A percentile compares a stretch with the other conserved stretches of the same genome.
phyloP scores from a whole-genome alignment of 2,329 filamentous ascomycete genomes.

The Fusarium phyllophilum region DNA sequence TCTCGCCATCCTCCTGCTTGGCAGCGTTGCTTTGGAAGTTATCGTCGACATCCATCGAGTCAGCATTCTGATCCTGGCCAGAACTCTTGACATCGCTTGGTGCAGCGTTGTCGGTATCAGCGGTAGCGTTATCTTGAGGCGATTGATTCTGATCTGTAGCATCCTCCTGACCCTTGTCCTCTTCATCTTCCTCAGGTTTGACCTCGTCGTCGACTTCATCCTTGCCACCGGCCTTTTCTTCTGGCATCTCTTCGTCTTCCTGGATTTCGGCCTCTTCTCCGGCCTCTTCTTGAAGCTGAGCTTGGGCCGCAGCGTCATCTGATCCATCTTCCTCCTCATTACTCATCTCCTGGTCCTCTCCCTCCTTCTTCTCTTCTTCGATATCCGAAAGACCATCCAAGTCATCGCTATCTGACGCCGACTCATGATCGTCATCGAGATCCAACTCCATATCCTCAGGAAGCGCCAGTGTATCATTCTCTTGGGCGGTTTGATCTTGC shows the following conservation, averaged over 20 bases:
- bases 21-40: conserved; percentile 68
- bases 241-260: conserved; percentile 64
- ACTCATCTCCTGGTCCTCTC: conserved; percentile 53
- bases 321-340: conserved; percentile 50
- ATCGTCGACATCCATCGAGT: conserved; percentile 70
- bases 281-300: conserved; percentile 51
- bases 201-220: conserved; percentile 60
- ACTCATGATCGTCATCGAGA: conserved; percentile 75
- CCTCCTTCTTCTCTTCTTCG: conserved; percentile 57
- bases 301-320: conserved; percentile 51
- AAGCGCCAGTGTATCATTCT: conserved; percentile 83
- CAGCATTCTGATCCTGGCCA: conserved; percentile 72
- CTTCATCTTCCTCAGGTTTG: conserved; percentile 59
- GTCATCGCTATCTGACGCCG: conserved; percentile 64
- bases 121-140: conserved; percentile 59
- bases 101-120: conserved; percentile 70
- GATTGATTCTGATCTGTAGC: conserved; percentile 53
- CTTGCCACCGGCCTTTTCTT: conserved; percentile 51
- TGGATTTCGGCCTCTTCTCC: conserved; percentile 66
- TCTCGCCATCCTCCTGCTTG: conserved; percentile 73
- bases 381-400: conserved; percentile 67
- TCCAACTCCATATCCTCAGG: conserved; percentile 91
- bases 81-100: conserved; percentile 72
- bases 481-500: conserved; percentile 79
- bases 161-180: conserved; percentile 65